phyloP scores from a whole-genome alignment of 257 asterid genomes.

The Rehmannia glutinosa region DNA sequence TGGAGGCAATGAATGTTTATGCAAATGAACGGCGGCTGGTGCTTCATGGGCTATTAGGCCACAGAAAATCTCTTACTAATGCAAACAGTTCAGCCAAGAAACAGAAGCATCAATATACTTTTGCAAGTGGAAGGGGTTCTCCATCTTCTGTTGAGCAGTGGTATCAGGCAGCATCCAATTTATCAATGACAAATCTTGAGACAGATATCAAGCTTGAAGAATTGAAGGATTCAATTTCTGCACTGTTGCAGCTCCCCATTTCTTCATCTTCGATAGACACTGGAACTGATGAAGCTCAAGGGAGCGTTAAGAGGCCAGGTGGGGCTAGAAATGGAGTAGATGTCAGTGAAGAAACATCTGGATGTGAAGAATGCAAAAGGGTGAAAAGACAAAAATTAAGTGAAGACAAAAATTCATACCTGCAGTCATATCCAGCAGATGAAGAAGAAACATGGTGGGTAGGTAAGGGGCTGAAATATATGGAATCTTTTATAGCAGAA shows the following conservation, averaged over 20 bases:
- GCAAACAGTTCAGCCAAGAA: constrained; percentile 31
- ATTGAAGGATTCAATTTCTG: constrained; percentile 51
- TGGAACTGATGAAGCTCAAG: constrained; percentile 42
- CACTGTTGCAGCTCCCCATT: constrained; percentile 51
- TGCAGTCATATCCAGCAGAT: constrained; percentile 39
- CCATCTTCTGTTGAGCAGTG: constrained; percentile 35
- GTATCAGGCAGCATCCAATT: too few species aligned
- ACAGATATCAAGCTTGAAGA: constrained; percentile 49
- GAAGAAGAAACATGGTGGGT: constrained; percentile 80
- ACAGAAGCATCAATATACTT: constrained; percentile 26
- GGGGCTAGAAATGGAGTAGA: constrained; percentile 32
- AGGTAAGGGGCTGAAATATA: constrained; percentile 51
- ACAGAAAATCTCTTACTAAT: constrained; percentile 23
- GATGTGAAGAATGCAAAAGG: constrained; percentile 80
- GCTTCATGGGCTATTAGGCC: constrained; percentile 43
- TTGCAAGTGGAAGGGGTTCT: constrained; percentile 34
- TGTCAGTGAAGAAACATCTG: constrained; percentile 56
- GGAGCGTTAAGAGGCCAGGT: constrained; percentile 32
- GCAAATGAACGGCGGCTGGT: constrained; percentile 65
- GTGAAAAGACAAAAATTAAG: constrained; percentile 60
- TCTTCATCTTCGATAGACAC: constrained; percentile 27
- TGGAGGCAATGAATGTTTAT: constrained; percentile 50
- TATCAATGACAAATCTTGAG: too few species aligned
- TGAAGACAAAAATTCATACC: too few species aligned
- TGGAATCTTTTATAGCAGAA: constrained; percentile 51